phyloP scores from a whole-genome alignment of 345 rosid species.

The Bruguiera gymnorhiza region DNA sequence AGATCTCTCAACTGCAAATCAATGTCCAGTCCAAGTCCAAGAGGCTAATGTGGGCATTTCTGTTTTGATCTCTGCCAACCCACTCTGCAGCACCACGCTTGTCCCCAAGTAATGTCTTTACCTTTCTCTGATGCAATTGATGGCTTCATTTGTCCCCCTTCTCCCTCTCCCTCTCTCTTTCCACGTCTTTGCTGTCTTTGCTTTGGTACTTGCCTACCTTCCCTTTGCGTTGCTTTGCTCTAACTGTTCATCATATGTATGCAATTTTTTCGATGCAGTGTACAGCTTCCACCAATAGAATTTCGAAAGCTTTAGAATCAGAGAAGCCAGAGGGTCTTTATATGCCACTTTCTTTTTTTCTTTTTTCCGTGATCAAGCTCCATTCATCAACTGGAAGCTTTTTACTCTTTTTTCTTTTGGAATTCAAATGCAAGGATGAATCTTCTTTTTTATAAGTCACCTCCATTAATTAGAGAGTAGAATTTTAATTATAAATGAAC shows the following conservation, averaged over 20 bases:
- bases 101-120: slow-evolving; percentile 58
- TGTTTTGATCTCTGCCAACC: slow-evolving; percentile 21
- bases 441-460: too few relatives aligned
- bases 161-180: not conserved
- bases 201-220: slow-evolving; percentile 14
- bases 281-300: slow-evolving; percentile 20
- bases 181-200: not conserved
- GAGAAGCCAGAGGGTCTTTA: not conserved
- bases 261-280: not conserved
- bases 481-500: too few relatives aligned
- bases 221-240: not conserved
- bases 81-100: slow-evolving; percentile 57
- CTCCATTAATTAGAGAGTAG: too few relatives aligned
- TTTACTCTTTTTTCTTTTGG: not conserved
- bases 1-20: slow-evolving; percentile 4
- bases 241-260: slow-evolving; percentile 6
- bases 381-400: not conserved
- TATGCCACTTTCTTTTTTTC: not conserved
- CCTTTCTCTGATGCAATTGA: slow-evolving; percentile 48
- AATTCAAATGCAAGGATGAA: not conserved
- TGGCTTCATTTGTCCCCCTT: slow-evolving; percentile 20
- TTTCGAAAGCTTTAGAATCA: slow-evolving; percentile 3
- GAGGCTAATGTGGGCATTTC: slow-evolving; percentile 19
- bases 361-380: too few relatives aligned
- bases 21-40: not conserved